These are phyloP conservation scores for Penicillium sp. DNA, from an alignment of 2,329 filamentous ascomycete genomes.

Conservation along the genomic window DNA sequence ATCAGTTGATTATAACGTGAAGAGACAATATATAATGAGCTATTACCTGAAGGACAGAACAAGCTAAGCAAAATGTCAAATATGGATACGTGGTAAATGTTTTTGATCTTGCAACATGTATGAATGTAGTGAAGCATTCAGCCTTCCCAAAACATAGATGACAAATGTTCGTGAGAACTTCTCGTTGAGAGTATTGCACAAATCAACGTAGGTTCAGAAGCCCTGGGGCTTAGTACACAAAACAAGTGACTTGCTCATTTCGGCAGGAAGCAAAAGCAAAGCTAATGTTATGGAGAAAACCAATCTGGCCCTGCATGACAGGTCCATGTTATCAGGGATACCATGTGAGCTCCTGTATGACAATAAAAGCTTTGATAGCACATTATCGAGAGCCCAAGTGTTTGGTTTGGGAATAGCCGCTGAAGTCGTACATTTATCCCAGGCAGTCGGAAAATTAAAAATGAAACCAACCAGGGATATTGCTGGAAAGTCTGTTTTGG, in stretches of 20 bases:
- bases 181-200: not conserved
- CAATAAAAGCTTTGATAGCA: not conserved
- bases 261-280: not conserved
- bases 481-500: not conserved
- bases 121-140: not conserved
- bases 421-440: not conserved
- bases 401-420: conserved; percentile 2
- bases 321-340: not conserved
- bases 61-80: no score
- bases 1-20: not conserved
- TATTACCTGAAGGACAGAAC: no score
- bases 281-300: not conserved
- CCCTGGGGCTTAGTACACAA: not conserved
- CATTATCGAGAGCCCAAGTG: not conserved
- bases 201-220: not conserved
- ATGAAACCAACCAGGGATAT: not conserved
- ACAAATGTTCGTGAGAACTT: not conserved
- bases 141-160: not conserved
- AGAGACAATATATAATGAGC: no score
- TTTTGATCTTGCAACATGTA: not conserved
- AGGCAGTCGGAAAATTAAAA: conserved; percentile 3
- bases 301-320: not conserved
- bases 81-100: no score
- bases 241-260: not conserved
- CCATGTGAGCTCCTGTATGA: conserved; percentile 4